Base-by-base conservation (phyloP, 2,329 filamentous ascomycete genomes). In the Scortechinia acanthostroma region DNA sequence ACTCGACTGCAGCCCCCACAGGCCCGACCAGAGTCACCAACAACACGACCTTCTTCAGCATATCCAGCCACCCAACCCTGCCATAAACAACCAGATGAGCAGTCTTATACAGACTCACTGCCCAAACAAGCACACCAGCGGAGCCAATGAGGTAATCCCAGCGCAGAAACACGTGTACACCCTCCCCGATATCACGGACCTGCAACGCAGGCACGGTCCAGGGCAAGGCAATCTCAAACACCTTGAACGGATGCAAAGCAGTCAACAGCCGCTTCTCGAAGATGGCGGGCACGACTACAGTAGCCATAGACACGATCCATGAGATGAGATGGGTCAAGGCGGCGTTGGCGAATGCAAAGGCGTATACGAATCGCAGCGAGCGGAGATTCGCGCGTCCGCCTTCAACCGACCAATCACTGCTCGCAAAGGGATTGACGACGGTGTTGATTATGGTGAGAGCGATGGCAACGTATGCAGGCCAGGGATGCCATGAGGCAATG, bases 91-190 rank as follows among this genome's bases (percentile, higher is more conserved):
- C 28, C 53, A 49, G 1, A 46, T 52, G 43, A 63, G 47, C 44
- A 19, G 20, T 48, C 20, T 46, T 4, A 19, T 46, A 57, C 33
- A 69, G 42, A 1, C 51, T 53, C 15, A 63, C 42, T 13, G 62
- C 59, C 68, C 68, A 71, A n/a, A 69, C 14, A 23, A 69, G 42
- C 17, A 66, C 52, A 3, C 59, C 57, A 1, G 51, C 45, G 2
- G 62, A 61, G 1, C 66, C 64, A 28, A 68, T 59, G 19, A 65
- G 43, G 25, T 67, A 61, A 47, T 71, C 68, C 61, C 67, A 70
- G 17, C 66, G 63, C 44, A 71, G 46, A 47, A 70, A 63, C 42
- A 55, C 56, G 23, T 66, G 57, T 15, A 64, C 61, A 2, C 68
- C 66, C 10, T 63, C 56, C 3, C 58, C 60, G 6, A 70, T 42